Evolutionary conservation across 140 eudicot species (phyloP).

Genomic region (Anethum foeniculum): DNA sequence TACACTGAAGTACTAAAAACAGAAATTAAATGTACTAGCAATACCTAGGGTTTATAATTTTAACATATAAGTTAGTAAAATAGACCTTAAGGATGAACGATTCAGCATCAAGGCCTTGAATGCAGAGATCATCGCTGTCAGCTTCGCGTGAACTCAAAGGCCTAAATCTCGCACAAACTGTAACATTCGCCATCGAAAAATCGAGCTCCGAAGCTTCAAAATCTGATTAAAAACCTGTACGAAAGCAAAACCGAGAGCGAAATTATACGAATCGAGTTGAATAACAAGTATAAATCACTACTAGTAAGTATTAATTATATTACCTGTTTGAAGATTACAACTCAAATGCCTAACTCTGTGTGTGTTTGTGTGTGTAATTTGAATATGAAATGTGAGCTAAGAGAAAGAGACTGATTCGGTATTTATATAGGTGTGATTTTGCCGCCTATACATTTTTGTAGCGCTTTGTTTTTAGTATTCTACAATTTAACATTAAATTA

Average conservation of each 20-base stretch:
- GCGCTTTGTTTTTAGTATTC: neutral
- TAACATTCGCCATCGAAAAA: slow-evolving; percentile 38
- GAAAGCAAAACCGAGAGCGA: neutral
- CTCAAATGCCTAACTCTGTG: neutral
- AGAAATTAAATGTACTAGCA: neutral
- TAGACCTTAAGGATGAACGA: slow-evolving; percentile 62
- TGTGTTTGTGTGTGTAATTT: neutral
- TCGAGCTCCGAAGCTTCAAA: neutral
- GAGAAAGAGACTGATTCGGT: neutral
- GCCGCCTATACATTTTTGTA: neutral
- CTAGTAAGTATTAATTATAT: neutral
- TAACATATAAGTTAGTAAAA: neutral
- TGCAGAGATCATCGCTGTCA: slow-evolving; percentile 38
- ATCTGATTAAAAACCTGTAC: neutral
- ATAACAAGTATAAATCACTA: neutral
- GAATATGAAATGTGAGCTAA: neutral
- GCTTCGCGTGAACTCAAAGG: slow-evolving; percentile 52
- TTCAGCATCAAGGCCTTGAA: slow-evolving; percentile 52
- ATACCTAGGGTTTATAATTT: neutral
- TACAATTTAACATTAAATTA: neutral
- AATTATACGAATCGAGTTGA: neutral
- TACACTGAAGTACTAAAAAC: neutral
- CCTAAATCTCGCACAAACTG: slow-evolving; percentile 69
- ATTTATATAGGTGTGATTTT: neutral
- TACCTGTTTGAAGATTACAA: neutral